These are phyloP conservation scores for Raphidocelis subcapitata DNA, from an alignment of 139 green algal species.

Conservation along the genomic window DNA sequence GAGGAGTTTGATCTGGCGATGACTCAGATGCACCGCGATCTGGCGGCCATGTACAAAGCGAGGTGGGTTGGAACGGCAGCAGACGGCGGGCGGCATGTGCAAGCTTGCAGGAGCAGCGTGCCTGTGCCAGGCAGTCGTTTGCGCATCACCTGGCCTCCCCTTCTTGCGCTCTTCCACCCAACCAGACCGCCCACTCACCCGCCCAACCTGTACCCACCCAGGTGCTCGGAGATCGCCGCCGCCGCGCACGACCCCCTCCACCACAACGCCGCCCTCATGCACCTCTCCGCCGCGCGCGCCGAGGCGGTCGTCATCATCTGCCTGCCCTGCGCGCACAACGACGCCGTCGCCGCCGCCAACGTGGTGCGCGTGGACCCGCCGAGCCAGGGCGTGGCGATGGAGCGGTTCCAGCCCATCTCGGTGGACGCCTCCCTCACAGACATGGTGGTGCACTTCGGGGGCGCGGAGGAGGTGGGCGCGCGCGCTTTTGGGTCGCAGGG, in stretches of 20 bases:
- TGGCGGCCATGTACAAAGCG: slow-evolving; percentile 20
- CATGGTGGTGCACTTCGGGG: slow-evolving; percentile 37
- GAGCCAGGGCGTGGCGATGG: slow-evolving; percentile 36
- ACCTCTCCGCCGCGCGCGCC: slow-evolving; percentile 23
- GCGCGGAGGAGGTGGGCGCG: slow-evolving; percentile 24
- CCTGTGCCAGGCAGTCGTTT: no score
- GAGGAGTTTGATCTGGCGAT: slow-evolving; percentile 3
- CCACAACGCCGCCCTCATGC: slow-evolving; percentile 42
- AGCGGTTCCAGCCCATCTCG: slow-evolving; percentile 49
- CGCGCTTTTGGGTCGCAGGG: no score
- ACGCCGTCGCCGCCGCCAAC: slow-evolving; percentile 7
- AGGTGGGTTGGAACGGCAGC: no score
- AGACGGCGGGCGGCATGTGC: no score
- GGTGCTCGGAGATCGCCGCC: background rate
- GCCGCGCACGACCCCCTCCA: slow-evolving; percentile 7
- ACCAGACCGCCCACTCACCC: no score
- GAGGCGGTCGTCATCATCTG: slow-evolving; percentile 26
- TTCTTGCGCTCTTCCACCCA: no score
- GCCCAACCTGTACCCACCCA: background rate
- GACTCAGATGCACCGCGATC: slow-evolving; percentile 18
- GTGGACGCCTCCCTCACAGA: slow-evolving; percentile 39
- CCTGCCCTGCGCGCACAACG: slow-evolving; percentile 10
- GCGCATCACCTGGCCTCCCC: no score
- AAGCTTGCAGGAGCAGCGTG: no score
- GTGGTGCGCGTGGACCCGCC: slow-evolving; percentile 41